Evolutionary conservation across 495 filamentous ascomycete genomes (phyloP).

Genomic region (Trichocladium antarcticum): DNA sequence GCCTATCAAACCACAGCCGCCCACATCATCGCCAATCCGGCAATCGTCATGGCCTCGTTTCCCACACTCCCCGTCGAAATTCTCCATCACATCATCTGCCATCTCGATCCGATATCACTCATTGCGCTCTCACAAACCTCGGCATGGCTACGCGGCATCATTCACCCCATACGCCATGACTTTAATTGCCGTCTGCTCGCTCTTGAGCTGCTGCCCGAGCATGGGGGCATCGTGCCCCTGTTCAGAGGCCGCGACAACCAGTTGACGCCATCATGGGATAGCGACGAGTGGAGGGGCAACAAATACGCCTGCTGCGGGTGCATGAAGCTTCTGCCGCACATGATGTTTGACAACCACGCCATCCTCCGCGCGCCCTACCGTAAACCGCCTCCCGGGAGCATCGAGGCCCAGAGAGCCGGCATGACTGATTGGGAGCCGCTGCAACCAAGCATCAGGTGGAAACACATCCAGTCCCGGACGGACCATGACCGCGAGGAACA

Average conservation of each 20-base stretch:
- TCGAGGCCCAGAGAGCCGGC: constrained; percentile 5
- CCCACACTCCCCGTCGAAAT: constrained; percentile 6
- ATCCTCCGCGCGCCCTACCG: constrained; percentile 11
- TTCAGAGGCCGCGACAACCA: neutral
- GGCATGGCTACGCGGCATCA: neutral
- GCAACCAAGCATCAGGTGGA: neutral
- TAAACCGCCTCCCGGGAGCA: constrained; percentile 17
- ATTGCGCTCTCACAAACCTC: constrained; percentile 15
- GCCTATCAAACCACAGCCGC: too few relatives aligned
- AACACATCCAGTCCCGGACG: constrained; percentile 1
- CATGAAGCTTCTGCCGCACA: constrained; percentile 18
- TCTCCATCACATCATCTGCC: neutral
- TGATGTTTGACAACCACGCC: constrained; percentile 18
- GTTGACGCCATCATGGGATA: constrained; percentile 2
- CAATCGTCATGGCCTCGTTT: neutral
- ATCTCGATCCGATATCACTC: constrained; percentile 14
- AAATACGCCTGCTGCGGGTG: constrained; percentile 22
- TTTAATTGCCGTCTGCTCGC: constrained; percentile 16
- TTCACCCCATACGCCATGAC: constrained; percentile 10
- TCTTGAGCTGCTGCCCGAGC: constrained; percentile 18
- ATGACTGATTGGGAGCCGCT: constrained; percentile 15
- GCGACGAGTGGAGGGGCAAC: constrained; percentile 8
- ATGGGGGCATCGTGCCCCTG: constrained; percentile 17
- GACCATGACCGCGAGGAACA: neutral
- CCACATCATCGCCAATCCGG: too few relatives aligned